Base-by-base conservation (phyloP, 2,329 filamentous ascomycete species). In the Coniella lustricola region DNA sequence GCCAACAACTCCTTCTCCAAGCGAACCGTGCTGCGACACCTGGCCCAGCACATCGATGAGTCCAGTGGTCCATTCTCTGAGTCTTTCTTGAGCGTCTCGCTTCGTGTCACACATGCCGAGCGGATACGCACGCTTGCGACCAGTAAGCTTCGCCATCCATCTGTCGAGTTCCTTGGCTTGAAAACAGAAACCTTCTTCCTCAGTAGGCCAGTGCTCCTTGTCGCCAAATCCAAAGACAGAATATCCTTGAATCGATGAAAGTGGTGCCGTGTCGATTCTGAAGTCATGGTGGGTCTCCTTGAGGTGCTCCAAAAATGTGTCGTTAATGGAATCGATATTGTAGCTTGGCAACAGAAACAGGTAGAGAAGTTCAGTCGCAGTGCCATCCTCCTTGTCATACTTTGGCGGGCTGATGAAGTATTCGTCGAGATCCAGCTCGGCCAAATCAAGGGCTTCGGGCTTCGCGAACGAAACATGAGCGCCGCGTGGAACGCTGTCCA, bases 131-230 rank as follows among this genome's bases (percentile, higher is more conserved):
- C 90, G 77, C 68, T 91, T 95, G 53, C 85, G 79, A 2, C 80
- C 84, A 0, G 90, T 95, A 59, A 98, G 69, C 62, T 90, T 94
- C n/a, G 91, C 90, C 86, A 98, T 87, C 91, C 93, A 97, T 63
- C 82, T 90, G 63, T 98, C 91, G 3, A 94, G 74, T 57, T 95
- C 84, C 60, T 84, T 87, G 1, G 91, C 91, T 63, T 97, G 91
- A 54, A 88, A 90, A 63, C 91, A 96, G 67, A 90, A 98, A 0
- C 91, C 91, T 57, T 93, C 87, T 51, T 84, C 80, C 66, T 95
- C 90, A 0, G 85, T 88, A 1, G 90, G 88, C 91, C 93, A 98
- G 50, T 87, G 89, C 62, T 95, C 87, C 54, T 79, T 82, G 63
- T 97, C 91, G 16, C 91, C 91, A 60, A 96, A 86, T 0, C 93